Evolutionary conservation across 2,329 filamentous ascomycete species (phyloP), one percentile per base, ranked within the genome.

Genomic region (Fusarium citri): DNA sequence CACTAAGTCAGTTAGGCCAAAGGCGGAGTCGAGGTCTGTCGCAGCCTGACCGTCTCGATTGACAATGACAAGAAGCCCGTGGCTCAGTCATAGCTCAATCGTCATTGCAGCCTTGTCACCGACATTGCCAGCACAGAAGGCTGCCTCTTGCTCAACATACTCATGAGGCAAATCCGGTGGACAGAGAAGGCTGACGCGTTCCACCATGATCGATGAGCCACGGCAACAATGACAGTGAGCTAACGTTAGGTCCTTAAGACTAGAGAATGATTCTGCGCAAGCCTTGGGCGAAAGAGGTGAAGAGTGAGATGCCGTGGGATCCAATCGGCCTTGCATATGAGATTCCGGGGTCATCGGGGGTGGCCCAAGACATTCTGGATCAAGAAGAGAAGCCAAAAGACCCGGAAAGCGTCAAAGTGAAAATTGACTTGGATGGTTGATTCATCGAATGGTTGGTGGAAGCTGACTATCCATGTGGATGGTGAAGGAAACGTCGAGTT

Each of bases 291-390:
- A 61, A 37, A 42, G 59, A 48, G 40, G 59, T 22, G 31, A 56
- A 55, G 46, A 74, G 69, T 15, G 28, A 73, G 59, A 66, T 66
- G 60, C 50, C 40, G 56, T 66, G 48, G 57, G 60, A 72, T 74
- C 66, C 72, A 73, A 74, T 74, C 66, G 72, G 64, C 56, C 54
- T 48, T 72, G 72, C 69, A 63, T 73, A 69, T 68, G 54, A 75
- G 66, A 68, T 67, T 61, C 68, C 66, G 71, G 70, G 72, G 59
- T 59, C 57, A 63, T 68, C 65, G 61, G 57, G 59, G 60, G 37
- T n/a, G 56, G 26, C 48, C 65, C 55, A 58, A 45, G 58, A 70
- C 51, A 60, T 66, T 72, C 55, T 71, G 60, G 64, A 69, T 66
- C 48, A 55, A 62, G 48, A 40, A 60, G 55, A 68, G 63, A 64